Conservation (phyloP, 192 early-diverging fungal genomes). For the Coemansia sp. region DNA sequence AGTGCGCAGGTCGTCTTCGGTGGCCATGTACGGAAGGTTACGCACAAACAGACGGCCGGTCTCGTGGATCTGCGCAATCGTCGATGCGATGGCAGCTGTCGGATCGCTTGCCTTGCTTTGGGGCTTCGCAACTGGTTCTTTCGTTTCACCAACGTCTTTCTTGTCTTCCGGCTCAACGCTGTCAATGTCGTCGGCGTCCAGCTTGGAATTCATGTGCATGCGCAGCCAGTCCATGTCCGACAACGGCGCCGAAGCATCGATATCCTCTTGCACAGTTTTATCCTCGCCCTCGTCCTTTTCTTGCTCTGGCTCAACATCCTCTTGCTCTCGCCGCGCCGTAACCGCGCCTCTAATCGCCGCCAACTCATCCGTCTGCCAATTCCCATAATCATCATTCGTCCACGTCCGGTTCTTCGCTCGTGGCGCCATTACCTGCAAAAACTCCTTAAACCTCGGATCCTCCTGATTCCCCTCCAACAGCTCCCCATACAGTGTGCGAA, state of each 20-base stretch:
- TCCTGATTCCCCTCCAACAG: slow-evolving; percentile 58
- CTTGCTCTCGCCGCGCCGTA: slow-evolving; percentile 43
- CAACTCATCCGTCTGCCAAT: slow-evolving; percentile 41
- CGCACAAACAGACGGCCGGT: slow-evolving; percentile 93
- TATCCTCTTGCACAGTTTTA: slow-evolving; percentile 38
- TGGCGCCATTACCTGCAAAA: slow-evolving; percentile 85
- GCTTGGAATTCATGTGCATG: slow-evolving; percentile 61
- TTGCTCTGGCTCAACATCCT: slow-evolving; percentile 49
- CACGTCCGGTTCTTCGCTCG: slow-evolving; percentile 77
- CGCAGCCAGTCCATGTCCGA: slow-evolving; percentile 71
- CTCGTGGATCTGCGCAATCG: slow-evolving; percentile 78
- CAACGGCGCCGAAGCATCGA: slow-evolving; percentile 19
- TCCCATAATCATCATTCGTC: slow-evolving; percentile 82
- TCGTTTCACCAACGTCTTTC: not conserved
- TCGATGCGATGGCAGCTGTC: slow-evolving; percentile 16
- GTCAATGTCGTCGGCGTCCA: not conserved
- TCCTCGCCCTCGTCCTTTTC: no score
- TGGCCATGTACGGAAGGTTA: slow-evolving; percentile 89
- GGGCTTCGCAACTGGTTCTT: slow-evolving; percentile 2
- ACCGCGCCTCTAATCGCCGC: slow-evolving; percentile 35
- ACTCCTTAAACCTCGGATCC: slow-evolving; percentile 86
- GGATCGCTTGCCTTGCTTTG: slow-evolving; percentile 20
- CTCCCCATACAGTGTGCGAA: slow-evolving; percentile 43
- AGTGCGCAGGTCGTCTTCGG: slow-evolving; percentile 80
- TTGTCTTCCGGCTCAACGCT: slow-evolving; percentile 7